Evolutionary conservation across 1,284 basidiomycete genomes (phyloP), one percentile per base, ranked within the genome.

Genomic region (Pseudomicrostroma phylloplanum): DNA sequence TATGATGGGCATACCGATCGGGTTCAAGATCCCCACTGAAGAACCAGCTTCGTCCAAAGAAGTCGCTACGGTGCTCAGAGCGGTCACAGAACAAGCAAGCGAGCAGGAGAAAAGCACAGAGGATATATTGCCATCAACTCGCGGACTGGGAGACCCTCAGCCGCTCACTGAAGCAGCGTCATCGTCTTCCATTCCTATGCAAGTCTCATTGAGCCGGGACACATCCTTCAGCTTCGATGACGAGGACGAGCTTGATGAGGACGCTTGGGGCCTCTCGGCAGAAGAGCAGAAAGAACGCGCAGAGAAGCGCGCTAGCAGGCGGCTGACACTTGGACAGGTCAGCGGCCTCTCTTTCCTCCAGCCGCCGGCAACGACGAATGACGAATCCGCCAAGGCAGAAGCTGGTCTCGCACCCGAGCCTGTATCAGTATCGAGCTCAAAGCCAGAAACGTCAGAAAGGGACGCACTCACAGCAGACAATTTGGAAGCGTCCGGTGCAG

Each of bases 251-350:
- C 59, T 60, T 15, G 67, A 61, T 17, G 62, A 56, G 1, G 63
- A 71, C 53, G 69, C 69, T 2, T 71, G 70, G 70, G 63, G 61
- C 3, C 55, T 72, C 6, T 61, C 61, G 4, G 12, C 42, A 11
- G 59, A 60, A 51, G 61, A 63, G 55, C 21, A n/a, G 26, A 21
- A 36, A 54, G 51, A 19, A 15, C 51, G 51, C 21, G 46, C 23
- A n/a, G 51, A 54, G 51, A 26, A 54, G 51, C 51, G 51, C 15
- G 25, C 51, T 25, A 54, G 21, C n/a, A 54, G 6, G 26, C 21
- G 51, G 51, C 21, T n/a, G n/a, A 48, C 46, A 4, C 46, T 36
- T 3, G 30, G 30, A 36, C 30, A 36, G 9, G 30, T 36, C 30
- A 36, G 30, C 9, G 30, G 30, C 9, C 9, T 36, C 30, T 48